phyloP scores from a whole-genome alignment of 2,329 filamentous ascomycete species.

The Aspergillus melleus region DNA sequence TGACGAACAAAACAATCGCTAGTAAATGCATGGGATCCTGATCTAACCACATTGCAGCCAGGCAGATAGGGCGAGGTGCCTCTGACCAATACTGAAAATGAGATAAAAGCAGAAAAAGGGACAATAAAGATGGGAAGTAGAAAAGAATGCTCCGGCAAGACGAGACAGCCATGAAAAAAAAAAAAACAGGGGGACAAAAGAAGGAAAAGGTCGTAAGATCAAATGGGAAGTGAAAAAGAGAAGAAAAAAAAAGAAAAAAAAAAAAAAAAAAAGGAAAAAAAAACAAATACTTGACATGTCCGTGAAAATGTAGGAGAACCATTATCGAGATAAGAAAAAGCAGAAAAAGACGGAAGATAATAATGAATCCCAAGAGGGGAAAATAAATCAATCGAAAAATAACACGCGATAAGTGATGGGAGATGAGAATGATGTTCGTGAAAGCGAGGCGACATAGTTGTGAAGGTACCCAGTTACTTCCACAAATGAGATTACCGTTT shows the following conservation, averaged over 20 bases:
- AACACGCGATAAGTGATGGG: constrained; percentile 23
- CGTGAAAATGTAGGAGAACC: not conserved
- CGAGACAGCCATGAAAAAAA: not conserved
- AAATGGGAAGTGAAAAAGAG: not conserved
- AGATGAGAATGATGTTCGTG: constrained; percentile 12
- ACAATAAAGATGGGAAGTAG: not conserved
- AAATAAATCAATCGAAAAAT: not conserved
- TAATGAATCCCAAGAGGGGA: not conserved
- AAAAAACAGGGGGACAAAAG: not conserved
- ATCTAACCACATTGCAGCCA: constrained; percentile 23
- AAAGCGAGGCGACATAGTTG: constrained; percentile 5
- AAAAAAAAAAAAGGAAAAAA: not conserved
- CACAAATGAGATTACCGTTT: not conserved
- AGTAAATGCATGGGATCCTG: constrained; percentile 27
- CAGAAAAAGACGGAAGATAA: constrained; percentile 13
- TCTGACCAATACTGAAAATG: constrained; percentile 2
- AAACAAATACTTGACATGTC: not conserved
- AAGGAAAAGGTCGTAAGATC: constrained; percentile 1
- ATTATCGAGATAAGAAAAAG: not conserved
- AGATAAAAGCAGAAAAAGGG: constrained; percentile 8
- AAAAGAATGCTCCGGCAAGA: not conserved
- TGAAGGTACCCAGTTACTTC: not conserved
- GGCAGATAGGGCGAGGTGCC: not conserved
- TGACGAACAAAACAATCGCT: constrained; percentile 19
- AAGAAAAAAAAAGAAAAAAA: not conserved